A percentile compares a stretch with the other conserved stretches of the same genome.
These are phyloP conservation scores for Trametopsis cervina DNA, from an alignment of 768 basidiomycete species.

Conservation along the genomic window DNA sequence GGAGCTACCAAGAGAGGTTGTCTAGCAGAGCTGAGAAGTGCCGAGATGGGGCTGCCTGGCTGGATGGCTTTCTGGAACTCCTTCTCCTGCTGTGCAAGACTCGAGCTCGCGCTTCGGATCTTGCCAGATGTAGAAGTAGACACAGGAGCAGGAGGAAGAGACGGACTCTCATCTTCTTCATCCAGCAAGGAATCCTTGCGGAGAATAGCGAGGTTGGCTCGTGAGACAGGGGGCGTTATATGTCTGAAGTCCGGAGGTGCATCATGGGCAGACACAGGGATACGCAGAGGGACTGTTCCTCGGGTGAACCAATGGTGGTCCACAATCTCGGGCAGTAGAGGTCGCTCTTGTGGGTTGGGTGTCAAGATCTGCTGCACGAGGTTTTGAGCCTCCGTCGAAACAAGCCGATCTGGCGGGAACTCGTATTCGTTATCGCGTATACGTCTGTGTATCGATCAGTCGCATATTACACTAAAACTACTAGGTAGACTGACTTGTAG, in stretches of 20 bases:
- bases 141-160: conserved; percentile 31
- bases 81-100: conserved; percentile 81
- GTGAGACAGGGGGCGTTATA: conserved; percentile 52
- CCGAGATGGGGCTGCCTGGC: conserved; percentile 91
- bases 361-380: conserved; percentile 84
- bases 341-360: conserved; percentile 74
- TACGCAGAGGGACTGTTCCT: conserved; percentile 74
- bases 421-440: conserved; percentile 93
- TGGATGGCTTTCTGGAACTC: conserved; percentile 97
- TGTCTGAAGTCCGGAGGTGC: conserved; percentile 67
- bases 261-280: conserved; percentile 77
- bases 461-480: too few relatives aligned
- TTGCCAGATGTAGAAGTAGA: conserved; percentile 11
- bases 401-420: conserved; percentile 71
- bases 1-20: conserved; percentile 74
- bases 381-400: conserved; percentile 66
- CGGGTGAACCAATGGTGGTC: conserved; percentile 77
- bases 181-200: conserved; percentile 59
- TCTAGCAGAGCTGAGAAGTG: conserved; percentile 80
- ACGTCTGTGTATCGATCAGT: conserved; percentile 47
- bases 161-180: conserved; percentile 42
- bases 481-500: conserved; percentile 58
- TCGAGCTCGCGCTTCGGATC: conserved; percentile 43
- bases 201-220: conserved; percentile 64
- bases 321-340: conserved; percentile 79